phyloP scores from a whole-genome alignment of 371 early-diverging fungal species.

The Apophysomyces variabilis region DNA sequence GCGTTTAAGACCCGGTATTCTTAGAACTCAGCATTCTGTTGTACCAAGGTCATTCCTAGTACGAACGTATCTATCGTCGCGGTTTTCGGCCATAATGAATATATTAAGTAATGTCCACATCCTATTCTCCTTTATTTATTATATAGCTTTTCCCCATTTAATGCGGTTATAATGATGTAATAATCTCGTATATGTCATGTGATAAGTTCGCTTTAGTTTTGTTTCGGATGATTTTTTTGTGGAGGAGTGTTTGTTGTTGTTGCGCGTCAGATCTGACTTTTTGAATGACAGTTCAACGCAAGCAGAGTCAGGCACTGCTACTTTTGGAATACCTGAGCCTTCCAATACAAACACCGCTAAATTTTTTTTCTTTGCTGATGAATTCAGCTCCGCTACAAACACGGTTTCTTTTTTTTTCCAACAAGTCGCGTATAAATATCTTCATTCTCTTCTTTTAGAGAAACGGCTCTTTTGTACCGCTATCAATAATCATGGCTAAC shows the following conservation, averaged over 20 bases:
- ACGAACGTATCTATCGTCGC: background rate
- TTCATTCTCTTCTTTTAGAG: background rate
- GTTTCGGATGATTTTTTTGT: too few species aligned
- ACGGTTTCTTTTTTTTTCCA: too few species aligned
- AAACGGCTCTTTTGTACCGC: background rate
- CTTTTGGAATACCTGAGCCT: too few species aligned
- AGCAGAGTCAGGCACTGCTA: too few species aligned
- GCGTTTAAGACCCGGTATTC: background rate
- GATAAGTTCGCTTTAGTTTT: too few species aligned
- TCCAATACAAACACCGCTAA: too few species aligned
- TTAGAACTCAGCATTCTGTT: conserved; percentile 1
- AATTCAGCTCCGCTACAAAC: too few species aligned
- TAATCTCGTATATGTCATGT: too few species aligned
- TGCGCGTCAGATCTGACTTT: too few species aligned
- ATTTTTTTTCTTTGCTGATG: too few species aligned
- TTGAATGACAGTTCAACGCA: too few species aligned
- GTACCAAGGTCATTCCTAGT: background rate
- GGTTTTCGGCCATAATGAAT: background rate
- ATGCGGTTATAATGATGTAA: background rate
- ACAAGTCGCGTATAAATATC: conserved; percentile 2
- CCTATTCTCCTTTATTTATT: background rate
- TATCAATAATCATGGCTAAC: conserved; percentile 22
- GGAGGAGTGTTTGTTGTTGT: too few species aligned
- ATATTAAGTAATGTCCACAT: background rate
- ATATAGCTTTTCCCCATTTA: background rate